These are phyloP conservation scores for Tetradesmus obliquus DNA, from an alignment of 139 green algal genomes.

Conservation along the genomic window DNA sequence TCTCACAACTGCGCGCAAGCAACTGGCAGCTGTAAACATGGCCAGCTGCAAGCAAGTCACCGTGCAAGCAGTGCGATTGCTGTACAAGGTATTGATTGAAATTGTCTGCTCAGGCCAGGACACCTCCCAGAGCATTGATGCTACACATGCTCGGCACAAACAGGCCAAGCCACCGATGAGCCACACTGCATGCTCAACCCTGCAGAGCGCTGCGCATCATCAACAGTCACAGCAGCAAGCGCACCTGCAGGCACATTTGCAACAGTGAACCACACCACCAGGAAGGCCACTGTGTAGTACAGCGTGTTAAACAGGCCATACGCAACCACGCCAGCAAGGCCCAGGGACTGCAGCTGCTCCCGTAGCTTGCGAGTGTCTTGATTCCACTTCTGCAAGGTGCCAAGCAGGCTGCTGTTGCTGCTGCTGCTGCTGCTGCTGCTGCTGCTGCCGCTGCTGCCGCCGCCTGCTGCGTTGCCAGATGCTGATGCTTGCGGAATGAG, in stretches of 20 bases:
- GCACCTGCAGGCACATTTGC: conserved; percentile 30
- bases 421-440: conserved; percentile 21
- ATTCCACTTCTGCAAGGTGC: neutral
- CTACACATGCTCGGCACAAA: too few species aligned
- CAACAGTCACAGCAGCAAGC: neutral
- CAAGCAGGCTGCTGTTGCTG: neutral
- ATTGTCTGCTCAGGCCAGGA: too few species aligned
- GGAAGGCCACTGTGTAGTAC: conserved; percentile 37
- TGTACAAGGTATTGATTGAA: too few species aligned
- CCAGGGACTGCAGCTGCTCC: conserved; percentile 26
- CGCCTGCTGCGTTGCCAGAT: neutral
- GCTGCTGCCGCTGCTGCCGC: conserved; percentile 6
- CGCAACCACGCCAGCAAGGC: conserved; percentile 25
- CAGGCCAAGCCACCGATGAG: too few species aligned
- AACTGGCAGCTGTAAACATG: too few species aligned
- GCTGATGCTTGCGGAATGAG: neutral
- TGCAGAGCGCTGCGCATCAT: too few species aligned
- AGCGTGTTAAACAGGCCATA: conserved; percentile 45
- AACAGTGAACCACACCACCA: conserved; percentile 41
- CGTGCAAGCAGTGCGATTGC: too few species aligned
- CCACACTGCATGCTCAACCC: too few species aligned
- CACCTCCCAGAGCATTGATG: too few species aligned
- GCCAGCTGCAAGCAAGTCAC: too few species aligned
- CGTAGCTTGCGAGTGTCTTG: neutral
- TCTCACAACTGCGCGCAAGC: too few species aligned